These are phyloP conservation scores for Tetrahymena malaccensis DNA, from an alignment of 73 alveolate genomes.

Conservation along the genomic window DNA sequence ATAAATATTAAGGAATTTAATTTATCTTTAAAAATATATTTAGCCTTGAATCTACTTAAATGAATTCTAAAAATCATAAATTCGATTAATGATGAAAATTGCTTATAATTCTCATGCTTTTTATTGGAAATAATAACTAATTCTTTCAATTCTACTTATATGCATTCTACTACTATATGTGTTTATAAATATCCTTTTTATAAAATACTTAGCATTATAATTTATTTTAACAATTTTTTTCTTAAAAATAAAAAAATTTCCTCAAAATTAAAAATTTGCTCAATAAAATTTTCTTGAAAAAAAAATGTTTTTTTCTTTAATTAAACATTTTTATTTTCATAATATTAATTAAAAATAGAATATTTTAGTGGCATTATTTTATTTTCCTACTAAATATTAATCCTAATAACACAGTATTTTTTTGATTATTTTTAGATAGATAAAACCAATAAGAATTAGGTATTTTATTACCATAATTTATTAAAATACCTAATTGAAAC, in stretches of 20 bases:
- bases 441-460: too few relatives aligned
- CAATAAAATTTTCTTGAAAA: too few relatives aligned
- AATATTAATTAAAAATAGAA: background rate
- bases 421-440: too few relatives aligned
- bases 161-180: background rate
- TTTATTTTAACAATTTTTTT: too few relatives aligned
- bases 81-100: background rate
- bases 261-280: too few relatives aligned
- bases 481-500: too few relatives aligned
- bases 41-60: background rate
- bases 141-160: background rate
- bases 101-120: background rate
- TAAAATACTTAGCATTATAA: background rate
- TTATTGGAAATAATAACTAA: background rate
- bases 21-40: background rate
- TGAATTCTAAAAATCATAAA: background rate
- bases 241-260: background rate
- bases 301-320: too few relatives aligned
- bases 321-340: too few relatives aligned
- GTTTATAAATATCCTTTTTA: background rate
- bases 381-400: too few relatives aligned
- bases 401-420: too few relatives aligned
- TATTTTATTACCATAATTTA: too few relatives aligned
- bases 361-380: background rate
- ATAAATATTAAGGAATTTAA: background rate